These are phyloP conservation scores for Coniella vitis DNA, from an alignment of 2,329 filamentous ascomycete genomes.

Conservation along the genomic window DNA sequence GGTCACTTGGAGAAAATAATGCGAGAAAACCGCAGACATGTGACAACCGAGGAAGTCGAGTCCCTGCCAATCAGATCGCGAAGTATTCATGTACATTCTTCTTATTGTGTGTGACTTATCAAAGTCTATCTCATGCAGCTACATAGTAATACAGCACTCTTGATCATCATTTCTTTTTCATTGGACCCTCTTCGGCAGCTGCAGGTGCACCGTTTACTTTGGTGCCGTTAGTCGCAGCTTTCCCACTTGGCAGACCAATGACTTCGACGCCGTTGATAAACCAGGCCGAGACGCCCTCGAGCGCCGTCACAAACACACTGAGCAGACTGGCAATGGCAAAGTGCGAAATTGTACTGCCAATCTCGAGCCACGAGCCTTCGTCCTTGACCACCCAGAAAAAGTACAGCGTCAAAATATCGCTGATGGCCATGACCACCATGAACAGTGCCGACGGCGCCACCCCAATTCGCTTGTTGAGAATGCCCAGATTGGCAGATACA, in stretches of 20 bases:
- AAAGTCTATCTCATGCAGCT: no score
- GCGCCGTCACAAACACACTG: slow-evolving; percentile 80
- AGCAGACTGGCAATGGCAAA: slow-evolving; percentile 87
- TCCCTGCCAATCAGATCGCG: no score
- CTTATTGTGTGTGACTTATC: no score
- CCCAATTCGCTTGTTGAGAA: slow-evolving; percentile 76
- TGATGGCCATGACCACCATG: slow-evolving; percentile 88
- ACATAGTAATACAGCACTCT: no score
- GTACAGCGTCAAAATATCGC: slow-evolving; percentile 84
- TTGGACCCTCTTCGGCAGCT: neutral
- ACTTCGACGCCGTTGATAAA: slow-evolving; percentile 72
- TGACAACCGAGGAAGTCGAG: no score
- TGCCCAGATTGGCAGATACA: slow-evolving; percentile 88
- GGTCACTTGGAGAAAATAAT: no score
- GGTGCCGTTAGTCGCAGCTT: neutral
- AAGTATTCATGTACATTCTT: no score
- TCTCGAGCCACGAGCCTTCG: slow-evolving; percentile 95
- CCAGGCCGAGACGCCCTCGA: slow-evolving; percentile 79
- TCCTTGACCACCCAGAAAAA: slow-evolving; percentile 98
- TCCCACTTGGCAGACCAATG: slow-evolving; percentile 1
- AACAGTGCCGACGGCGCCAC: slow-evolving; percentile 86
- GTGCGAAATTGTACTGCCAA: slow-evolving; percentile 92
- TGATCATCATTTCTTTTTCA: neutral
- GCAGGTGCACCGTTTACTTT: neutral
- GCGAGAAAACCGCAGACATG: no score